Base-by-base conservation (phyloP, 371 early-diverging fungal species). In the Mucor racemosus region DNA sequence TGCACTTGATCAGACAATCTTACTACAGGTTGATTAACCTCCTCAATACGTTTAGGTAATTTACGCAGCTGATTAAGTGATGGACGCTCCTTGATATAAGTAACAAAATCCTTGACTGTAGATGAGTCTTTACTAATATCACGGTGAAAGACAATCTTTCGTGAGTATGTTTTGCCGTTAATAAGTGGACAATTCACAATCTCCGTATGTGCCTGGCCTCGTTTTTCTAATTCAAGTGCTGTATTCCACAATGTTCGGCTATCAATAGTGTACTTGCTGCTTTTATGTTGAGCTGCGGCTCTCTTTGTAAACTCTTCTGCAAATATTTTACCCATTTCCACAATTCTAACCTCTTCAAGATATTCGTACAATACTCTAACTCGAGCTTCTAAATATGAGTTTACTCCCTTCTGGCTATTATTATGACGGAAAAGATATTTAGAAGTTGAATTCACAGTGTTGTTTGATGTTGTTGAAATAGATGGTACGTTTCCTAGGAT, bases 331-430 rank as follows among this genome's bases (percentile, higher is more conserved):
- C 55, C 42, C 33, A 67, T 60, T 55, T 78, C 73, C 39, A 65
- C 36, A 5, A 76, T 70, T 7, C 60, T 67, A 7, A 60, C 6
- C 5, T 68, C 69, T 10, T 71, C 64, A 3, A 81, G 21, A 10
- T 75, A 4, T 8, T 50, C 62, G 10, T 65, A 46, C 1, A 81
- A 0, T 0, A 67, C 42, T 19, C 68, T 62, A 13, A 69, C 62
- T 39, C 81, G 78, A 8, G 57, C 41, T 35, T 67, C 68, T 48
- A 68, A 36, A 50, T 76, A 78, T 8, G 33, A 21, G 15, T 74
- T 72, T 8, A 62, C 33, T n/a, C 35, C 39, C 10, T 53, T 26
- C 1, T 26, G 31, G 0, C 0, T 2, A 7, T 50, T 50, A 10
- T 26, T 21, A 31, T 50, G 50, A 5, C 21, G 26, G 50, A n/a